A percentile compares a stretch with the other conserved stretches of the same genome.
Evolutionary conservation across 1,284 basidiomycete genomes (phyloP).

Genomic region (Boletus smithii): DNA sequence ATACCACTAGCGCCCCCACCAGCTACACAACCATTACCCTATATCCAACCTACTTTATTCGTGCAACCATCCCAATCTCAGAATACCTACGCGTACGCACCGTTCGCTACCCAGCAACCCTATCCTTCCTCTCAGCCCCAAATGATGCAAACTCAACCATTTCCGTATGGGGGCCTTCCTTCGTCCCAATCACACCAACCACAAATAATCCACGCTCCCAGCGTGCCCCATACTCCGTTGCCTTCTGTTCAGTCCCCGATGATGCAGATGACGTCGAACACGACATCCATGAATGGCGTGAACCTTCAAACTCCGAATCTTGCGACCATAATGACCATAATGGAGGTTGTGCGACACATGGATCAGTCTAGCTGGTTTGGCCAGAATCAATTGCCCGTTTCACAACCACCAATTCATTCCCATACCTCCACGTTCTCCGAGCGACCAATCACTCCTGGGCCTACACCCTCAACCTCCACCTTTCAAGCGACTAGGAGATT

Average conservation of each 20-base stretch:
- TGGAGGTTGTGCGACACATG: conserved; percentile 35
- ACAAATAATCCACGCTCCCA: conserved; percentile 14
- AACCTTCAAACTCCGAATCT: conserved; percentile 24
- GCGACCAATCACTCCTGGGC: conserved; percentile 4
- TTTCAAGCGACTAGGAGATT: not conserved
- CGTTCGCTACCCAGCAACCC: conserved; percentile 16
- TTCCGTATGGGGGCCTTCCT: conserved; percentile 16
- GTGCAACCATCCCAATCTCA: conserved; percentile 22
- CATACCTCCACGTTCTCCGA: conserved; percentile 4
- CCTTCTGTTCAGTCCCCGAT: conserved; percentile 15
- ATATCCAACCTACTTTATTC: conserved; percentile 13
- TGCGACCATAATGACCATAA: conserved; percentile 33
- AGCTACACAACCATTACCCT: conserved; percentile 11
- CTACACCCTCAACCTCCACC: conserved; percentile 7
- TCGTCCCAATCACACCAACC: conserved; percentile 22
- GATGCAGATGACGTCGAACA: conserved; percentile 14
- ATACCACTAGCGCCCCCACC: not conserved
- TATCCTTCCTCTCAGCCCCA: conserved; percentile 20
- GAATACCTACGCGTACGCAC: conserved; percentile 14
- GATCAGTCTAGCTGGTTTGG: conserved; percentile 23
- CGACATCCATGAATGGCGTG: conserved; percentile 7
- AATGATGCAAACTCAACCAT: conserved; percentile 18
- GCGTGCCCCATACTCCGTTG: conserved; percentile 13
- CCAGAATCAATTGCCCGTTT: conserved; percentile 18
- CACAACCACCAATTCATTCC: conserved; percentile 16